Evolutionary conservation across 2,329 filamentous ascomycete genomes (phyloP), one percentile per base, ranked within the genome.

Genomic region (Mycocentrospora acerina): DNA sequence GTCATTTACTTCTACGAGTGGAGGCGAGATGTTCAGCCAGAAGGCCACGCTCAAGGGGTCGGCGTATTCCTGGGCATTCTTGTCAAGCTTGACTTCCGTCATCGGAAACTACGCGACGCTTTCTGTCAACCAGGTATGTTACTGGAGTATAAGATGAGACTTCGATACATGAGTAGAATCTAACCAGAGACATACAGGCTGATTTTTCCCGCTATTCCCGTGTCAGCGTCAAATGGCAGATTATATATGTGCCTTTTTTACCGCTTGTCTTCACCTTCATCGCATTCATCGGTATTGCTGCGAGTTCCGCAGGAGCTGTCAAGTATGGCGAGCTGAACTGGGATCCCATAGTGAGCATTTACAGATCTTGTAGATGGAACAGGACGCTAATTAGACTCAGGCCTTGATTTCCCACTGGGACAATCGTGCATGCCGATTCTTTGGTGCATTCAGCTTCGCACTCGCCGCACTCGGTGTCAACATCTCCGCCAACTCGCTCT

Each of bases 141-240:
- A 7, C 11, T 13, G 19, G 4, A 13, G 13, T 11, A 19, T 17
- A n/a, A 22, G 19, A 22, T 6, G 5, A 6, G 19, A 5, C 19
- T 22, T 22, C 13, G 9, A 32, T n/a, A 27, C 6, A 13, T 7
- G 17, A 9, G 7, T 24, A n/a, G 14, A 14, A 44, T 36, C 48
- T 41, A 34, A 64, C 43, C 48, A 54, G n/a, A 1, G 4, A 4
- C 6, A 4, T 6, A 46, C 69, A 81, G 55, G 71, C 79, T 28
- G 79, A 84, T 59, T 83, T 82, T 64, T 72, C 71, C 3, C 71
- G 74, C 35, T 76, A 76, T 59, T 75, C 71, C 5, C 71, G 71
- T 10, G 68, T 75, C 32, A 67, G 52, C 13, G 68, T 72, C 1
- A 71, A 71, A 40, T 77, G 72, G 73, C 73, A 77, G 46, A 59